phyloP scores from a whole-genome alignment of 2,329 filamentous ascomycete species.

The Juglanconis oblonga region DNA sequence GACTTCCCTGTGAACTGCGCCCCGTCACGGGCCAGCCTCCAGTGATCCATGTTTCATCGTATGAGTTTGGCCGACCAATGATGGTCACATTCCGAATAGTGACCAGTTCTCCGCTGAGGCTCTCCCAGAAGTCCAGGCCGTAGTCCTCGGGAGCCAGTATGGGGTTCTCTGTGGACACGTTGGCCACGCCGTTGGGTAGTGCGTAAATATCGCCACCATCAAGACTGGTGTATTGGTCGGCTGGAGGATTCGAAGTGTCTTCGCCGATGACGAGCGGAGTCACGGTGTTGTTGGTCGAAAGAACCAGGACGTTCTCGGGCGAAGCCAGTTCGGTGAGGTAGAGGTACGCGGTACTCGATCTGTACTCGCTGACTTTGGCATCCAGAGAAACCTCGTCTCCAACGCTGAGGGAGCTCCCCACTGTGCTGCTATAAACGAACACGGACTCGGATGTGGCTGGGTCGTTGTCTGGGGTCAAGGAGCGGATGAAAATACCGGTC shows the following conservation, averaged over 20 bases:
- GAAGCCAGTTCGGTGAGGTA: conserved; percentile 62
- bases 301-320: conserved; percentile 50
- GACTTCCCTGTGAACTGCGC: conserved; percentile 58
- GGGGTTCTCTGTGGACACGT: conserved; percentile 59
- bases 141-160: conserved; percentile 57
- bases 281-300: conserved; percentile 53
- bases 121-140: conserved; percentile 74
- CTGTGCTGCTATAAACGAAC: conserved; percentile 58
- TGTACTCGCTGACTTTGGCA: conserved; percentile 56
- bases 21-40: conserved; percentile 64
- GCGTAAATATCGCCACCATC: conserved; percentile 65
- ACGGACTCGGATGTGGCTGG: conserved; percentile 60
- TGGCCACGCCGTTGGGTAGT: conserved; percentile 59
- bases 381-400: conserved; percentile 62
- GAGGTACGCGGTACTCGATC: conserved; percentile 54
- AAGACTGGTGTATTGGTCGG: conserved; percentile 56
- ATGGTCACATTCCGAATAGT: conserved; percentile 56
- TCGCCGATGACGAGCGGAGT: conserved; percentile 59
- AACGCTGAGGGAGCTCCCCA: conserved; percentile 50
- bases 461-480: conserved; percentile 54
- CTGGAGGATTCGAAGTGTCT: conserved; percentile 56
- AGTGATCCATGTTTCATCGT: conserved; percentile 67
- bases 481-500: conserved; percentile 63
- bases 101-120: conserved; percentile 64
- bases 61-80: conserved; percentile 59